Evolutionary conservation across 2,329 filamentous ascomycete species (phyloP).

Genomic region (Macrophomina pseudophaseolina): DNA sequence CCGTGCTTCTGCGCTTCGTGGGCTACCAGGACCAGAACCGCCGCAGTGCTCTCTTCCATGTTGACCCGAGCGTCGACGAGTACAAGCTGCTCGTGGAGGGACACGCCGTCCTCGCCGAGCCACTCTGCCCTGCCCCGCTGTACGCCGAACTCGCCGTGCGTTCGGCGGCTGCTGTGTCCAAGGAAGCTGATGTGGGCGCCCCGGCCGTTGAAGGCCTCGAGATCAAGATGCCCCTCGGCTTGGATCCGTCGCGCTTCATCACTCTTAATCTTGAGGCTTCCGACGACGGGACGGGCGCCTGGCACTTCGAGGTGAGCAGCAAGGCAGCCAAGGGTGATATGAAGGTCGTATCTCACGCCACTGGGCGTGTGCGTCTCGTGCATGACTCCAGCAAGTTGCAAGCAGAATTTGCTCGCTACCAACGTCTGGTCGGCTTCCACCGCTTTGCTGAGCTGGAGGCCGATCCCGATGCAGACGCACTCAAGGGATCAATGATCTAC

Average conservation of each 20-base stretch:
- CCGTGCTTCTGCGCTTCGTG: background rate
- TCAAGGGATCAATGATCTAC: constrained; percentile 6
- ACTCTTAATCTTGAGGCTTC: background rate
- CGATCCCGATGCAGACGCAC: background rate
- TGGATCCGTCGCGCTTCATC: background rate
- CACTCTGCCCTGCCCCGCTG: constrained; percentile 33
- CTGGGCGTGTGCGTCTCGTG: background rate
- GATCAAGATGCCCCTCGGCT: background rate
- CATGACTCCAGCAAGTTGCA: background rate
- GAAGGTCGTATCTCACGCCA: background rate
- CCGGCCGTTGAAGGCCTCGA: background rate
- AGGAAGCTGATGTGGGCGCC: background rate
- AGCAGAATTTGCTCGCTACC: background rate
- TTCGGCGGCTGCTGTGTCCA: background rate
- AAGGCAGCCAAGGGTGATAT: background rate
- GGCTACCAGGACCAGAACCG: background rate
- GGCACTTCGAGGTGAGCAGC: background rate
- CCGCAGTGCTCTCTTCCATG: constrained; percentile 8
- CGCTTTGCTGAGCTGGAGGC: background rate
- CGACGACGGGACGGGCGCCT: background rate
- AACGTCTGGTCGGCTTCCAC: background rate
- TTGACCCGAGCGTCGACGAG: constrained; percentile 27
- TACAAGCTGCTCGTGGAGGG: constrained; percentile 29
- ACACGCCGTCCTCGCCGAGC: constrained; percentile 30
- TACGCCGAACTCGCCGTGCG: constrained; percentile 27